Conservation (phyloP, 495 filamentous ascomycete species). For the Tuber borchii region DNA sequence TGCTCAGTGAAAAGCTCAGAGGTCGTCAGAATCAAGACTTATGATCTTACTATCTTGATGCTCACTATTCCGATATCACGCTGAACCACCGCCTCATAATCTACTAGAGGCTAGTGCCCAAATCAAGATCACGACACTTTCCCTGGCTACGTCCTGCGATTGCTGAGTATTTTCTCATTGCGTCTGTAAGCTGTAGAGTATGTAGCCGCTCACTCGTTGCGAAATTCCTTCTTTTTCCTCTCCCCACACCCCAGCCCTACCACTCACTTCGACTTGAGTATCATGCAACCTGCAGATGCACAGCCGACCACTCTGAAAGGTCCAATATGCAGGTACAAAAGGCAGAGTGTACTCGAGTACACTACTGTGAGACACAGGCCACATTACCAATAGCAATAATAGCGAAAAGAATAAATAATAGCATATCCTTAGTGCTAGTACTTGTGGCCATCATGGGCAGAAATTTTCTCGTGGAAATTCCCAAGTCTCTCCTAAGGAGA, state of each 20-base stretch:
- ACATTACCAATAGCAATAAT: not conserved
- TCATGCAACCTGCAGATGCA: not conserved
- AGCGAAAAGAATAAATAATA: not conserved
- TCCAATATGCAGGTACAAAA: not conserved
- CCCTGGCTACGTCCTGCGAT: not conserved
- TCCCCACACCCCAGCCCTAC: not conserved
- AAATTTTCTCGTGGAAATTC: not conserved
- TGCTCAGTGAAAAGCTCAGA: not conserved
- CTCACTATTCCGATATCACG: not conserved
- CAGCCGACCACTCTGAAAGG: not conserved
- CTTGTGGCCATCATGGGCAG: not conserved
- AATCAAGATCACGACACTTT: not conserved
- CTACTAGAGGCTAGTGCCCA: not conserved
- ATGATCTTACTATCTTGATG: not conserved
- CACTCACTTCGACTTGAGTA: not conserved
- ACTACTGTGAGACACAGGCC: not conserved
- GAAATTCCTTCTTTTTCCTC: not conserved
- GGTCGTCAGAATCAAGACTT: not conserved
- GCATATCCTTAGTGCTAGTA: not conserved
- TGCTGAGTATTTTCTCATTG: not conserved
- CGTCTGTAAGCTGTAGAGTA: not conserved
- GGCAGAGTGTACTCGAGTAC: not conserved
- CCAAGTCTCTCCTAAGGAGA: not conserved
- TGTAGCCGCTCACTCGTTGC: not conserved
- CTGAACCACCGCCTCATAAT: not conserved